Conservation (phyloP, 1,284 basidiomycete genomes). For the Wolfiporia cocos region DNA sequence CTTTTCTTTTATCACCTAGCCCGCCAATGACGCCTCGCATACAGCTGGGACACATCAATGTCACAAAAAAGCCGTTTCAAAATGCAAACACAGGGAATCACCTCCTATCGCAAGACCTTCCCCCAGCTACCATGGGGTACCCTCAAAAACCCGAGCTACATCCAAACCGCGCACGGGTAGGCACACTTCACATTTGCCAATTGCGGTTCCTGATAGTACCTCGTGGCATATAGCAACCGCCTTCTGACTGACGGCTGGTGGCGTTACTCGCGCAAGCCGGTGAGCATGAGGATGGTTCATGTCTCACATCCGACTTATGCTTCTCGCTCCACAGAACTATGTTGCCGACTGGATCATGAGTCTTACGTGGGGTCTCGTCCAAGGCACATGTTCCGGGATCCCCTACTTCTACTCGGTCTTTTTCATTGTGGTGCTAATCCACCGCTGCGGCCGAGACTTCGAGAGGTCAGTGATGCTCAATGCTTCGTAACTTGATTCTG, state of each 20-base stretch:
- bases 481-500: background rate
- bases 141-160: slow-evolving; percentile 85
- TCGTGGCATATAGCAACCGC: slow-evolving; percentile 53
- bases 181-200: background rate
- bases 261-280: slow-evolving; percentile 86
- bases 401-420: slow-evolving; percentile 95
- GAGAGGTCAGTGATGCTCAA: slow-evolving; percentile 53
- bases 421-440: slow-evolving; percentile 86
- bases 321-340: slow-evolving; percentile 64
- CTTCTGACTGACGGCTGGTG: slow-evolving; percentile 87
- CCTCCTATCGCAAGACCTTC: slow-evolving; percentile 85
- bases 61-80: slow-evolving; percentile 98
- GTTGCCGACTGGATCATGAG: slow-evolving; percentile 87
- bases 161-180: slow-evolving; percentile 91
- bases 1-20: background rate
- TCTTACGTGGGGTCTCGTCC: slow-evolving; percentile 86
- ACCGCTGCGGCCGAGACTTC: slow-evolving; percentile 88
- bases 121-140: slow-evolving; percentile 88
- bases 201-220: background rate
- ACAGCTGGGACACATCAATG: slow-evolving; percentile 91
- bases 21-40: slow-evolving; percentile 1
- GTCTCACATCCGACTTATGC: background rate
- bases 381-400: slow-evolving; percentile 81
- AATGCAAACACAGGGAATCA: slow-evolving; percentile 92
- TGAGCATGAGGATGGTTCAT: slow-evolving; percentile 29